Evolutionary conservation across 305 asterid genomes (phyloP).

Genomic region (Fraxinus floribunda): DNA sequence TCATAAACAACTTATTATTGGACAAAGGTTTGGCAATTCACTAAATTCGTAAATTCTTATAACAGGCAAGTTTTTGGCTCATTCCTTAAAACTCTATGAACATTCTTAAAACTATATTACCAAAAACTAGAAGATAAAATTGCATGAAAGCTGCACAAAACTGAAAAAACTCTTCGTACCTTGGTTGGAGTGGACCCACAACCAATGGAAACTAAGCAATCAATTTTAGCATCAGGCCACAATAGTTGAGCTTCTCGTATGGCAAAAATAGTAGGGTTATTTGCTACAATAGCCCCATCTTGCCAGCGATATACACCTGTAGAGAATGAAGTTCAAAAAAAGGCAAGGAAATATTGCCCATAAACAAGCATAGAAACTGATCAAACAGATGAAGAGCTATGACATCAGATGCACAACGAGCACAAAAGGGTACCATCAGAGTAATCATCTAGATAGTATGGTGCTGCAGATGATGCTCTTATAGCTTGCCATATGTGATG

Average conservation of each 20-base stretch:
- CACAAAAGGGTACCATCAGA: conserved; percentile 69
- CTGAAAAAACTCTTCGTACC: conserved; percentile 43
- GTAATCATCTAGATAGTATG: conserved; percentile 97
- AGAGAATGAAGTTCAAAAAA: conserved; percentile 12
- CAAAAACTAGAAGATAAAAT: conserved; percentile 16
- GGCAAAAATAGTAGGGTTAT: conserved; percentile 92
- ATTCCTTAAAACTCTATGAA: conserved; percentile 16
- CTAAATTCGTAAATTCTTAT: background rate
- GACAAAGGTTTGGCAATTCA: background rate
- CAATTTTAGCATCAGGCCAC: conserved; percentile 97
- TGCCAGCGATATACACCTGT: conserved; percentile 90
- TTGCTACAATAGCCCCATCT: conserved; percentile 99
- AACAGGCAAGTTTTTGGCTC: background rate
- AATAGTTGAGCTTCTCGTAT: conserved; percentile 92
- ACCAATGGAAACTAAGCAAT: conserved; percentile 95
- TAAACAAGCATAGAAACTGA: conserved; percentile 5
- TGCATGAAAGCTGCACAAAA: conserved; percentile 12
- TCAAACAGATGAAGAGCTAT: conserved; percentile 11
- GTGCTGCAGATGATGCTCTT: conserved; percentile 99
- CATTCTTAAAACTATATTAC: conserved; percentile 13
- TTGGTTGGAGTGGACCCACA: conserved; percentile 96
- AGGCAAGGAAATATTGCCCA: conserved; percentile 7
- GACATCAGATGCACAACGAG: conserved; percentile 15
- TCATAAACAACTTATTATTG: background rate
- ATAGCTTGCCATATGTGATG: conserved; percentile 97